phyloP scores from a whole-genome alignment of 148 eudicot genomes.

The Fallopia convolvulus region DNA sequence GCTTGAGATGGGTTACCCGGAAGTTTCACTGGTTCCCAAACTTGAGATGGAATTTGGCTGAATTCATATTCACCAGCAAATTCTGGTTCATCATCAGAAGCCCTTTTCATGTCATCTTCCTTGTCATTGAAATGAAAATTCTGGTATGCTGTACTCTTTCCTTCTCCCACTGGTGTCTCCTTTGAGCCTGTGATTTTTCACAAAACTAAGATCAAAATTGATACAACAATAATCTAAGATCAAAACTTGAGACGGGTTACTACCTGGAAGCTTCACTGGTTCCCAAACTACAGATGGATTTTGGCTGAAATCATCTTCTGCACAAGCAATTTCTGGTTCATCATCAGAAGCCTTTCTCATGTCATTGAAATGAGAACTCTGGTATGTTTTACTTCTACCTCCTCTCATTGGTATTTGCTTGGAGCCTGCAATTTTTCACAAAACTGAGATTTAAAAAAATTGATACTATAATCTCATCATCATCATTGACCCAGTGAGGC shows the following conservation, averaged over 20 bases:
- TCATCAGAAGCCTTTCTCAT: not conserved
- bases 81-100: not conserved
- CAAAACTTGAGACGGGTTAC: too few relatives aligned
- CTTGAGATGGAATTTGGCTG: not conserved
- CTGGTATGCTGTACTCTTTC: too few relatives aligned
- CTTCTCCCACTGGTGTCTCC: not conserved
- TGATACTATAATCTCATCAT: not conserved
- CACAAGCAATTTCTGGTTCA: not conserved
- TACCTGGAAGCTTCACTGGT: not conserved
- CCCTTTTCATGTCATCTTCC: not conserved
- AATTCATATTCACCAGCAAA: not conserved
- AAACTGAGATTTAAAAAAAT: not conserved
- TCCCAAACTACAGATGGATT: constrained; percentile 3
- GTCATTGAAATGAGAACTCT: not conserved
- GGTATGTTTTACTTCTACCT: not conserved
- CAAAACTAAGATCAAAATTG: not conserved
- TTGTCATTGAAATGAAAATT: not conserved
- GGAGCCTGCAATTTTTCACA: not conserved
- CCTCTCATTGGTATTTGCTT: not conserved
- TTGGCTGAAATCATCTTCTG: not conserved
- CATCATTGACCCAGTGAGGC: too few relatives aligned
- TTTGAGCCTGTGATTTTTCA: not conserved
- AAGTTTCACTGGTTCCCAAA: constrained; percentile 5
- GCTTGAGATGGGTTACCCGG: not conserved
- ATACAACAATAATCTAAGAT: not conserved